These are phyloP conservation scores for Talaromyces sp. DNA, from an alignment of 2,329 filamentous ascomycete genomes.

Conservation along the genomic window DNA sequence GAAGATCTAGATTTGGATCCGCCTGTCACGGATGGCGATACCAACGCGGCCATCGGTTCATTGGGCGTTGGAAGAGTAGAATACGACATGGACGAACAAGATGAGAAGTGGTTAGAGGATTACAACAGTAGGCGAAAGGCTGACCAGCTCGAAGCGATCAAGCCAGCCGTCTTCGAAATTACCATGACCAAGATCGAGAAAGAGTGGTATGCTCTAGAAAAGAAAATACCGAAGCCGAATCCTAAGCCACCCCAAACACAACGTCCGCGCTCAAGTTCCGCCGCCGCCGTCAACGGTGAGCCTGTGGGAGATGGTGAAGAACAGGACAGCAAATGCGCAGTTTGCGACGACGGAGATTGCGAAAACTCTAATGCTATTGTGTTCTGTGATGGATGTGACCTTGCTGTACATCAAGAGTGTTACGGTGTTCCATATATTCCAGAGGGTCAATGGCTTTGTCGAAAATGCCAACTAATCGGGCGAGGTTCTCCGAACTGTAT, in stretches of 20 bases:
- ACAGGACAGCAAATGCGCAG: slow-evolving; percentile 94
- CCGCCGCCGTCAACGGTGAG: slow-evolving; percentile 93
- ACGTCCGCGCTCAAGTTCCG: slow-evolving; percentile 86
- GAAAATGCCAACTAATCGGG: slow-evolving; percentile 93
- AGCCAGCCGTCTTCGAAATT: slow-evolving; percentile 92
- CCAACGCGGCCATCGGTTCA: slow-evolving; percentile 49
- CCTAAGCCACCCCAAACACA: slow-evolving; percentile 95
- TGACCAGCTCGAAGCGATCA: slow-evolving; percentile 76
- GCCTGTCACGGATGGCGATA: slow-evolving; percentile 59
- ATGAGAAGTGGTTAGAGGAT: slow-evolving; percentile 89
- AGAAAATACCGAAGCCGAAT: slow-evolving; percentile 93
- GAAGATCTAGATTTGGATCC: slow-evolving; percentile 61
- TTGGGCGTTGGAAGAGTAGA: slow-evolving; percentile 76
- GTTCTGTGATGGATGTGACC: slow-evolving; percentile 95
- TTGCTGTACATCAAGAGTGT: slow-evolving; percentile 97
- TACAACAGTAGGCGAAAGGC: slow-evolving; percentile 75
- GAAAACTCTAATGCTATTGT: slow-evolving; percentile 99
- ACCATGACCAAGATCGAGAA: slow-evolving; percentile 99
- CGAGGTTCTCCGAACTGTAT: slow-evolving; percentile 92
- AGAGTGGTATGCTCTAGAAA: slow-evolving; percentile 95
- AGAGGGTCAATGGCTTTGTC: slow-evolving; percentile 96
- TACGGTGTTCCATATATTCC: slow-evolving; percentile 98
- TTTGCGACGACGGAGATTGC: slow-evolving; percentile 98
- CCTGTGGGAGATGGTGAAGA: slow-evolving; percentile 78
- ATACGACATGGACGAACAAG: slow-evolving; percentile 99